A percentile compares a stretch with the other conserved stretches of the same genome.
These are phyloP conservation scores for Oxyria digyna DNA, from an alignment of 148 eudicot species.

Conservation along the genomic window DNA sequence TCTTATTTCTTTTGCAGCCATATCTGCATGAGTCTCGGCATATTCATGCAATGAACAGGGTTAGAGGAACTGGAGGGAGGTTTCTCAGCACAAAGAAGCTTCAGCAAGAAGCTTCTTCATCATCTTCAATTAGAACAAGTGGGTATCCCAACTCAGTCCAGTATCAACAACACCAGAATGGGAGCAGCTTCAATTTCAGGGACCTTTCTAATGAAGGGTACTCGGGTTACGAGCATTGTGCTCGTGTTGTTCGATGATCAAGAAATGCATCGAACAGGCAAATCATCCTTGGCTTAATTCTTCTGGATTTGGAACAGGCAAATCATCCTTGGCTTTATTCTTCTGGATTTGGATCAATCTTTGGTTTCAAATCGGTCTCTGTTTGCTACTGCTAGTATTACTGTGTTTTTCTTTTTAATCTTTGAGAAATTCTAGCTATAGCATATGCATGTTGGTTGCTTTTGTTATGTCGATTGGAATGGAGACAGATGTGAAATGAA, in stretches of 20 bases:
- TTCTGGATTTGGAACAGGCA: conserved; percentile 48
- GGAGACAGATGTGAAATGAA: neutral
- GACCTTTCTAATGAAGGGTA: conserved; percentile 7
- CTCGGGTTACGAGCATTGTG: conserved; percentile 25
- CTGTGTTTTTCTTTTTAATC: neutral
- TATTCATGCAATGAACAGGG: conserved; percentile 70
- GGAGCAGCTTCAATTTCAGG: conserved; percentile 17
- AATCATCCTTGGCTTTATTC: conserved; percentile 89
- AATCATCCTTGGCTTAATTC: too few relatives aligned
- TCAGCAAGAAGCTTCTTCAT: conserved; percentile 17
- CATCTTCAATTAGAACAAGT: neutral
- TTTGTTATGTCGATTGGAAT: neutral
- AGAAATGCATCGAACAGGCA: neutral
- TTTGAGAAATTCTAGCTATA: neutral
- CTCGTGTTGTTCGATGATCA: conserved; percentile 44
- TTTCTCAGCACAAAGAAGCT: conserved; percentile 57
- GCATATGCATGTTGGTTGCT: neutral
- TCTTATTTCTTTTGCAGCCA: conserved; percentile 35
- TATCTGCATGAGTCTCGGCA: conserved; percentile 98
- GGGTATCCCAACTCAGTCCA: conserved; percentile 8
- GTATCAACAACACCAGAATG: conserved; percentile 2
- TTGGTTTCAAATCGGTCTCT: neutral
- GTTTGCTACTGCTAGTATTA: neutral
- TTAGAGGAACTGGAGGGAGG: conserved; percentile 85
- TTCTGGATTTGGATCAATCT: neutral